Base-by-base conservation (phyloP, 495 filamentous ascomycete genomes). In the Acidiella bohemica region DNA sequence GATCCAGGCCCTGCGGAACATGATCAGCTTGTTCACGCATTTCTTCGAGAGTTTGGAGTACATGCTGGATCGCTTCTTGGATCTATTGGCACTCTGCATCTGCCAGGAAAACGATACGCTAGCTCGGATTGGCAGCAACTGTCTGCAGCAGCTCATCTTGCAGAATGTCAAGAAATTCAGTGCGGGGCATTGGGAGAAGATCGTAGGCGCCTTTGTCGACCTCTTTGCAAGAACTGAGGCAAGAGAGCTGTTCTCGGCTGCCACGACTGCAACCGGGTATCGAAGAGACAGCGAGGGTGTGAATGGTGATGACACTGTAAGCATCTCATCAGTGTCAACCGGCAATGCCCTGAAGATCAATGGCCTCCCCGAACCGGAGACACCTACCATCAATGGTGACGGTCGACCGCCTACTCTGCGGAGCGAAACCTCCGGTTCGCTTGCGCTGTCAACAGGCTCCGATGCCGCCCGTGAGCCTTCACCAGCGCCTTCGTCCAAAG, bases 91-190 rank as follows among this genome's bases (percentile, higher is more conserved):
- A 3, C 71, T 96, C 13, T 99, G 90, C 55, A 99, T 99, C 36
- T 96, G 88, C 57, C 90, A 99, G 56, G 90, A 99, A 56, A 99
- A 96, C 53, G 90, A 99, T 56, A 99, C 92, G 0, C 93, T 99
- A 38, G 90, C 90, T 5, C 73, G 92, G 29, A 99, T 99, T 52
- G 90, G 90, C 36, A 95, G 87, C 63, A 96, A 95, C 53, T 99
- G 90, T 51, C 61, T 99, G 32, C 90, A 99, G 56, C 87, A 94
- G 53, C 63, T 99, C 24, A 96, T 99, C 43, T 58, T 96, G 32
- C 86, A 95, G 52, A 95, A 95, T 47, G 90, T 99, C 12, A 74
- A 72, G 16, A 95, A 94, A 52, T 94, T 99, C 56, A 70, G 66
- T 26, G 67, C 75, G 17, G 71, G 81, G 36, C 92, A 99, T 54